These are phyloP conservation scores for Pseudoturritis turrita DNA, from an alignment of 345 rosid species.

Conservation along the genomic window DNA sequence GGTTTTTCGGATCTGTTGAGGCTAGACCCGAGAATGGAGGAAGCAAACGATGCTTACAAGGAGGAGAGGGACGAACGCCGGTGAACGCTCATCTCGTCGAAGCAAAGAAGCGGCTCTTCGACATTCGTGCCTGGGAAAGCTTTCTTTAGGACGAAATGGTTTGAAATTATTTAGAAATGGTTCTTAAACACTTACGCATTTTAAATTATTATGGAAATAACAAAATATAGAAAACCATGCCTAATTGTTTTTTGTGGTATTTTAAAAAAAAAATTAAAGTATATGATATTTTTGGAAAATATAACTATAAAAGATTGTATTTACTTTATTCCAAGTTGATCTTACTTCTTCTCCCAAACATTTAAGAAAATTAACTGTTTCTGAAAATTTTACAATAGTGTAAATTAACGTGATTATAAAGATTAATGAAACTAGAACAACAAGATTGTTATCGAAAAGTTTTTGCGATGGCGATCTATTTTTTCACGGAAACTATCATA, in stretches of 20 bases:
- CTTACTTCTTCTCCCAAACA: background rate
- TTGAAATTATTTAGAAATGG: background rate
- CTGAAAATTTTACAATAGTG: background rate
- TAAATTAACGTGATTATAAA: background rate
- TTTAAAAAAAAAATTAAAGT: background rate
- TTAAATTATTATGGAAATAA: too few species aligned
- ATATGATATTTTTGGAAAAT: background rate
- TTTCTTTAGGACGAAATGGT: too few species aligned
- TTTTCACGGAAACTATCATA: too few species aligned
- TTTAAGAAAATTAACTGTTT: too few species aligned
- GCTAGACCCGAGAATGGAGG: too few species aligned
- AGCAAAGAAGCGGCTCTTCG: too few species aligned
- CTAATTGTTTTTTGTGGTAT: background rate
- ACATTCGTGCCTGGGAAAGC: too few species aligned
- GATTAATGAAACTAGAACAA: background rate
- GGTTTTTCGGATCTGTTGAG: too few species aligned
- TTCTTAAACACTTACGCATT: background rate
- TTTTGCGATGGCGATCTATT: too few species aligned
- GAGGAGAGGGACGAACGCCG: too few species aligned
- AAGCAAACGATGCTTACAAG: too few species aligned
- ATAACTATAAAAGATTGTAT: background rate
- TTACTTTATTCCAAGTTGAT: background rate
- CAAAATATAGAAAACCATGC: background rate
- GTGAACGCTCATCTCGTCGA: too few species aligned
- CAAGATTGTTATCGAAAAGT: background rate